Base-by-base conservation (phyloP, 1,284 basidiomycete genomes). In the Dichomitus squalens region DNA sequence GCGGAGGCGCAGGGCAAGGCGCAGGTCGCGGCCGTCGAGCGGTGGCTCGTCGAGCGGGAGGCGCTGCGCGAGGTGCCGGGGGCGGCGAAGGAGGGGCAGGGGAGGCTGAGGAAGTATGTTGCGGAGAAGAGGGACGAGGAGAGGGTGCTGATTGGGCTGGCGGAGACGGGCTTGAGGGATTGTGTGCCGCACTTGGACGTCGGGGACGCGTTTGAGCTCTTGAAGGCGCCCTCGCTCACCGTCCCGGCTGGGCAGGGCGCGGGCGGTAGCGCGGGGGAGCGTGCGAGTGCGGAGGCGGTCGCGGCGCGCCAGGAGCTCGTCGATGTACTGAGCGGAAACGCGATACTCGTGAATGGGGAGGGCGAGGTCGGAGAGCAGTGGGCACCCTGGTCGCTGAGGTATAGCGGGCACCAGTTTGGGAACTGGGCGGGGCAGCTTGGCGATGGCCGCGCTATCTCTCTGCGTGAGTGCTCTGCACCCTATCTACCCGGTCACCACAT, bases 401-500 rank as follows among this genome's bases (percentile, higher is more conserved):
- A 97, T 70, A 88, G 86, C 64, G 92, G 93, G 0, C 93, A 95
- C 71, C 96, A 98, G 71, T 98, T 98, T 68, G 96, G 95, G 1
- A 75, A 70, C 4, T 98, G 92, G 90, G 96, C 96, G 1, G 95
- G 95, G n/a, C 96, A 98, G 73, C 82, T 99, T 2, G 96, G 96
- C 8, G 96, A 99, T 68, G 96, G 96, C 0, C 84, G 96, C 14
- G 96, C 96, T 0, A 91, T 95, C 29, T 92, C 92, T 8, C 82
- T 99, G 51, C 72, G 92, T 63, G 64, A 69, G 81, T 79, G 67
- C 49, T 43, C n/a, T 25, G n/a, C 39, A 21, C 23, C 20, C 18
- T 0, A 7, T 39, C 12, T 51, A 9, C n/a, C 6, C 9, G 25
- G 11, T 16, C 16, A n/a, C 9, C 8, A 23, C 2, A 27, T 39